Base-by-base conservation (phyloP, 164 flowering plant species). In the Liriodendron chinense region DNA sequence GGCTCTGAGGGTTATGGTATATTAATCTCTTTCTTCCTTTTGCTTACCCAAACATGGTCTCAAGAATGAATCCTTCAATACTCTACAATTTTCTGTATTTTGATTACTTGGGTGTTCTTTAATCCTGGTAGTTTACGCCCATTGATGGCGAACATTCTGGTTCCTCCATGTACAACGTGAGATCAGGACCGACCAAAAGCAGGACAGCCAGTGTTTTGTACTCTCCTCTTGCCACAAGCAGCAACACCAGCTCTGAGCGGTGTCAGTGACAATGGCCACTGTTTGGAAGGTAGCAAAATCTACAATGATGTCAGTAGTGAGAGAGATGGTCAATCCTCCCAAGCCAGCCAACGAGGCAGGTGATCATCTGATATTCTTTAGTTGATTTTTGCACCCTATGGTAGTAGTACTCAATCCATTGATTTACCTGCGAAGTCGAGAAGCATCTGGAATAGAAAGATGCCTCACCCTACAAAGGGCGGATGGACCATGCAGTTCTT, bases 1-100 rank as follows among this genome's bases (percentile, higher is more conserved):
- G 98, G 98, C 98, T 66, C 69, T 93, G 75, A 78, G 98, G 84
- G 98, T 93, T 72, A 93, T 95, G 97, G 98, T 95, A 86, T 12
- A 56, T 72, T 48, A 26, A 63, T 74, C 24, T 34, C 43, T 75
- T 49, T 34, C 43, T 65, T 14, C 16, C 10, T 20, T 61, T 50
- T 48, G 62, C 28, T 18, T 49, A 12, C 28, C 22, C 43, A n/a
- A n/a, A n/a, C n/a, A n/a, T n/a, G n/a, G n/a, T n/a, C n/a, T n/a
- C n/a, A 7, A 16, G 16, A 26, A 6, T 67, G 25, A 16, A 26
- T 67, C 28, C 20, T 28, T 26, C 47, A 1, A 3, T 12, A 10
- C 5, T 28, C 16, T 3, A 34, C 12, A 12, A 20, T 20, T 67
- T 26, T 26, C 21, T 34, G 7, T 67, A 28, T 69, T 73, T 28